phyloP scores from a whole-genome alignment of 2,329 filamentous ascomycete genomes.

The Fusarium subglutinans region DNA sequence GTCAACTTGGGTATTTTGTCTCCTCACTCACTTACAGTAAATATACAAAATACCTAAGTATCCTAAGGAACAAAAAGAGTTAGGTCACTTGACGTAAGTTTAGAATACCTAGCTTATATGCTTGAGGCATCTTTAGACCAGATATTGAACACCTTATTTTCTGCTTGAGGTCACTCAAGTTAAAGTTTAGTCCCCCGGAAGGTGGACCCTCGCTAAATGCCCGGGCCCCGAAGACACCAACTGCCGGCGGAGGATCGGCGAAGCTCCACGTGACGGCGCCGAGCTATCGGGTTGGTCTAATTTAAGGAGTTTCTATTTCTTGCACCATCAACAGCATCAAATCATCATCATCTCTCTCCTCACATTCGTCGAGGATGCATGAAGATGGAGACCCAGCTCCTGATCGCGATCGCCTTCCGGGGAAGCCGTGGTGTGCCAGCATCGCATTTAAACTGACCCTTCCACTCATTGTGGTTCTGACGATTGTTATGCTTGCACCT shows the following conservation, averaged over 20 bases:
- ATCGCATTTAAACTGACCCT: slow-evolving; percentile 22
- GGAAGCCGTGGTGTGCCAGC: slow-evolving; percentile 19
- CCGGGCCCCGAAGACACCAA: not conserved
- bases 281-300: slow-evolving; percentile 18
- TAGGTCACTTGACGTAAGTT: not conserved
- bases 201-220: not conserved
- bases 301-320: not conserved
- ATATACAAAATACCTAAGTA: too few species aligned
- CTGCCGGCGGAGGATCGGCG: slow-evolving; percentile 14
- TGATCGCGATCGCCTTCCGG: not conserved
- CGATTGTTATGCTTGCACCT: slow-evolving; percentile 26
- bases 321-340: not conserved
- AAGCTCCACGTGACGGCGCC: slow-evolving; percentile 27
- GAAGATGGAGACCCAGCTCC: slow-evolving; percentile 2
- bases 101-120: not conserved
- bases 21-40: too few species aligned
- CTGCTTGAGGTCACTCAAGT: not conserved
- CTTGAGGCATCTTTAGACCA: not conserved
- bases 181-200: not conserved
- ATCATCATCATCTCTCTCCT: not conserved
- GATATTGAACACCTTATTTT: not conserved
- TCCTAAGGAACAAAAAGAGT: not conserved
- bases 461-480: slow-evolving; percentile 28
- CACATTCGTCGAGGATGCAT: slow-evolving; percentile 9
- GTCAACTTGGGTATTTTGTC: too few species aligned